Evolutionary conservation across 805 yeast species (phyloP).

Genomic region (Sugiyamaella smithiae): DNA sequence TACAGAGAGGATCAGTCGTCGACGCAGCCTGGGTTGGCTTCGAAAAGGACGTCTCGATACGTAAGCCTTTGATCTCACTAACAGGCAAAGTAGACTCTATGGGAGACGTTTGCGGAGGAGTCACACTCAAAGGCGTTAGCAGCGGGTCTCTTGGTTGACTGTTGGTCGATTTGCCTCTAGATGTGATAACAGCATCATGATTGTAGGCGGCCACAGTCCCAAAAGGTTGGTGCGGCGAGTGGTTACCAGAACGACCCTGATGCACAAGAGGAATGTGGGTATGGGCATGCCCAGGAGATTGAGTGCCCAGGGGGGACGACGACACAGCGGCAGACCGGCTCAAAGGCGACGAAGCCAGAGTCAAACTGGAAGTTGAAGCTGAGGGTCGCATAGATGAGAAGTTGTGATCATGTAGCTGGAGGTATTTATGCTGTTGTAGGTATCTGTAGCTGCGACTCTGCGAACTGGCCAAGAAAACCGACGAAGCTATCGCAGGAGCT

Average conservation of each 20-base stretch:
- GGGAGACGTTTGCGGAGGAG: neutral
- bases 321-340: neutral
- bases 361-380: neutral
- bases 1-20: neutral
- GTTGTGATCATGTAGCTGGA: neutral
- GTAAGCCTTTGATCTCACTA: neutral
- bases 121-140: neutral
- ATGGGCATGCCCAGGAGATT: neutral
- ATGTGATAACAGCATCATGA: neutral
- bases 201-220: neutral
- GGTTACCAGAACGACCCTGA: conserved; percentile 8
- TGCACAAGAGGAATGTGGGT: conserved; percentile 6
- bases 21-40: neutral
- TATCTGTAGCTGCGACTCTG: neutral
- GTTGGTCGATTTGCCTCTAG: neutral
- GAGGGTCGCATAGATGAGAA: neutral
- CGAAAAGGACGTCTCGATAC: conserved; percentile 2
- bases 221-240: neutral
- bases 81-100: neutral
- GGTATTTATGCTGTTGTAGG: conserved; percentile 6
- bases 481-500: conserved; percentile 10
- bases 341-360: neutral
- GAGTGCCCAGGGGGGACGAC: neutral
- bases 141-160: neutral
- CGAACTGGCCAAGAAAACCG: conserved; percentile 1